Evolutionary conservation across 2,329 filamentous ascomycete genomes (phyloP), one percentile per base, ranked within the genome.

Genomic region (Aspergillus tamarii): DNA sequence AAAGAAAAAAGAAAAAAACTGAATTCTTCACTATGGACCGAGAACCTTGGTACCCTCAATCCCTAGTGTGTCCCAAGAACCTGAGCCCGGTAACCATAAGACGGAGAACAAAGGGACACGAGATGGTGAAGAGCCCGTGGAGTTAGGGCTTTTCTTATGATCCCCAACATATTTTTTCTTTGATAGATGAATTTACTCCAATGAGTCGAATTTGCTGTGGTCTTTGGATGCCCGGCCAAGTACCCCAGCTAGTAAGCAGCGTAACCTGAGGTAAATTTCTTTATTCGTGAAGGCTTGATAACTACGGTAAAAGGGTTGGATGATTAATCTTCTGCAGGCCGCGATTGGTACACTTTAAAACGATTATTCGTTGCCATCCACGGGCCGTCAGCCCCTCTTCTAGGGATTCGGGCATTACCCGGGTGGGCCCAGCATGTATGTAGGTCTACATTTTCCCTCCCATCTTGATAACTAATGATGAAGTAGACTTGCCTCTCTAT

Each of bases 361-460:
- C 57, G 57, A 59, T 61, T 39, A 52, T 30, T 63, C 63, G 67
- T 64, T 57, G 59, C 67, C 68, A 69, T 69, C 63, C 62, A 69
- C 67, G 67, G 69, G 61, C 67, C 69, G 68, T 64, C 63, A 62
- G 63, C 64, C 64, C 64, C 65, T 64, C 64, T 63, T 64, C 59
- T 67, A 59, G 60, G 62, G 55, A 68, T 61, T 69, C 66, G 67
- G 67, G 63, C 63, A 60, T 67, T 67, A 69, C 63, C 69, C 65
- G 66, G 64, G 67, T 69, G 66, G 67, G 64, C 60, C 64, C 60
- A 65, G 56, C 46, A 60, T 64, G 63, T 57, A 54, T 19, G 46
- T 54, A 32, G 30, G 30, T 32, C 30, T 32, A 32, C 30, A 32
- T 32, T 32, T 32, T 11, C 30, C 34, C 34, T 36, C 34, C 32